A percentile compares a stretch with the other conserved stretches of the same genome.
Conservation (phyloP, 2,329 filamentous ascomycete genomes). For the Cryphonectria naterciae region DNA sequence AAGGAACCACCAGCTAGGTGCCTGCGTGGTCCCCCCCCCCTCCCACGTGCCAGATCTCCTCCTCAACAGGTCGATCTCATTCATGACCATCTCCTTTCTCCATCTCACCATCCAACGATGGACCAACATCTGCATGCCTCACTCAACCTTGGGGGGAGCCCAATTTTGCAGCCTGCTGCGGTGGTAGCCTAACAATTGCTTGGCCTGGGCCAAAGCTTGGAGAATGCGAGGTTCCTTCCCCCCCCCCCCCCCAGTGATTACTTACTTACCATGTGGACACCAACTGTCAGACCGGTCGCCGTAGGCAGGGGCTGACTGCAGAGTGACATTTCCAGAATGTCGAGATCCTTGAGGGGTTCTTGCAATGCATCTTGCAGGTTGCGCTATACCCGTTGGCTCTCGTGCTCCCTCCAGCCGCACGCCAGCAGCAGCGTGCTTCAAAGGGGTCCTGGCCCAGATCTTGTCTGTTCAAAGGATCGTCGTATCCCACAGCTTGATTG, state of each 20-base stretch:
- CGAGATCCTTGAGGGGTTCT: background rate
- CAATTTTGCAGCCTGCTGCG: background rate
- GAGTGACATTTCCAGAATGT: background rate
- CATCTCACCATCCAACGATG: background rate
- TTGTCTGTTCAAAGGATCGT: background rate
- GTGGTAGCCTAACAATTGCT: background rate
- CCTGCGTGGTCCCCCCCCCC: too few relatives aligned
- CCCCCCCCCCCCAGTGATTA: background rate
- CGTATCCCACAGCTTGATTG: background rate
- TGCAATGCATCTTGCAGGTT: constrained; percentile 10
- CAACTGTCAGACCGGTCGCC: background rate
- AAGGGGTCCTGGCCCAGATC: background rate
- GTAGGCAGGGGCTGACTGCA: background rate
- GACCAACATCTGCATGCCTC: too few relatives aligned
- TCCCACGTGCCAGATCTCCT: background rate
- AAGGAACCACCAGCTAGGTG: too few relatives aligned
- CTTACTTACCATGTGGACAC: background rate
- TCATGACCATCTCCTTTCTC: background rate
- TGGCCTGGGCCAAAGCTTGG: background rate
- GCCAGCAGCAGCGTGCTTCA: background rate
- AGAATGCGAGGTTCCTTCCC: background rate
- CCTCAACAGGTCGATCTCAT: background rate
- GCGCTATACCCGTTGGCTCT: constrained; percentile 13
- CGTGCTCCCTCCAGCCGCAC: background rate
- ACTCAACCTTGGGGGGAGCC: too few relatives aligned